Percentiles rank a stretch among this genome's conserved stretches.
Conservation (phyloP, 306 rosid species). For the Pachyrhizus erosus region DNA sequence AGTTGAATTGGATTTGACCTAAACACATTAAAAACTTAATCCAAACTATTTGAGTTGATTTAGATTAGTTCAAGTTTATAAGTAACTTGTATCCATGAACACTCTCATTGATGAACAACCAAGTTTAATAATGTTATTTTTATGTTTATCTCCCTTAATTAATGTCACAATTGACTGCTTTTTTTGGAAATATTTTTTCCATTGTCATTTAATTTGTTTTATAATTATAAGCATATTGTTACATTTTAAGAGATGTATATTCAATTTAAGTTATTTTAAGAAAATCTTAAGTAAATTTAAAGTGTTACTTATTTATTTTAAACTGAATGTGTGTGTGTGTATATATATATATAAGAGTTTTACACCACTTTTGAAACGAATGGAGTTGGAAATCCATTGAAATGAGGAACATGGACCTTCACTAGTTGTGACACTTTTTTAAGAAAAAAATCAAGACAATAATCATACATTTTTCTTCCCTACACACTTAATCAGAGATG, state of each 20-base stretch:
- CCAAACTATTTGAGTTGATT: too few species aligned
- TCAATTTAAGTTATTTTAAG: background rate
- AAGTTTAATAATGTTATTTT: too few species aligned
- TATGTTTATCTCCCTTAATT: too few species aligned
- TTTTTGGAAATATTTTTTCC: too few species aligned
- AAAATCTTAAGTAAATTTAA: background rate
- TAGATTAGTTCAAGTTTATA: too few species aligned
- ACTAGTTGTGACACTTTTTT: constrained; percentile 13
- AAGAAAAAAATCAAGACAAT: background rate
- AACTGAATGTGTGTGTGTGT: background rate
- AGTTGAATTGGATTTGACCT: too few species aligned
- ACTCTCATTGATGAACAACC: too few species aligned
- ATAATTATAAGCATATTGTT: background rate
- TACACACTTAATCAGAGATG: background rate
- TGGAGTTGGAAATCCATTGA: constrained; percentile 28
- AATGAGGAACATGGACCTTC: constrained; percentile 38
- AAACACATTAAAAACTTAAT: too few species aligned
- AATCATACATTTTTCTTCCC: background rate
- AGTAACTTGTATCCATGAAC: too few species aligned
- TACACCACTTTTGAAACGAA: background rate
- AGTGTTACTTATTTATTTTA: background rate
- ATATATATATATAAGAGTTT: too few species aligned
- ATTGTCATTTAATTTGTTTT: background rate
- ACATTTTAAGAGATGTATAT: background rate
- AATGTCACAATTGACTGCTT: too few species aligned